These are phyloP conservation scores for Barnettozyma sucrosica DNA, from an alignment of 805 yeast genomes.

Conservation along the genomic window DNA sequence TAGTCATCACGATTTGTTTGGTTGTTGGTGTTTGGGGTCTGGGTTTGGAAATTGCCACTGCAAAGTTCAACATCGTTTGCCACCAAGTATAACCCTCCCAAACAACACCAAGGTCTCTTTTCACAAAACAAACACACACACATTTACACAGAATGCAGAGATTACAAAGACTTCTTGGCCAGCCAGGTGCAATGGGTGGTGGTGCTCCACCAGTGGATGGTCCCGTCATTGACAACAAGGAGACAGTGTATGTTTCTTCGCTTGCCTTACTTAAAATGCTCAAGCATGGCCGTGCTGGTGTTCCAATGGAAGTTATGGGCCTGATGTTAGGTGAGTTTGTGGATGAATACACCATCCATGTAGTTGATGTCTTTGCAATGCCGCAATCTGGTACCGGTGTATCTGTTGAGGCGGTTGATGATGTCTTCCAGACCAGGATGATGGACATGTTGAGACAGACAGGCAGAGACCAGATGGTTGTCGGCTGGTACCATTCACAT, in stretches of 20 bases:
- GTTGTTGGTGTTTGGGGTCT: no score
- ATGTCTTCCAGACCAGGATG: slow-evolving; percentile 97
- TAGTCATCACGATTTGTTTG: no score
- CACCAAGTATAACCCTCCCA: not conserved
- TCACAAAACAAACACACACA: not conserved
- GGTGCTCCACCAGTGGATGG: slow-evolving; percentile 55
- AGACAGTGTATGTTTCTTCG: slow-evolving; percentile 93
- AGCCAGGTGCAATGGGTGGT: slow-evolving; percentile 38
- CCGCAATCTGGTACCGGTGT: slow-evolving; percentile 99
- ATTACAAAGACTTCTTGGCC: slow-evolving; percentile 36
- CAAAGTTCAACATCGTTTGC: not conserved
- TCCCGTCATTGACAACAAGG: slow-evolving; percentile 89
- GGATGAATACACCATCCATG: slow-evolving; percentile 95
- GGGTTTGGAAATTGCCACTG: not conserved
- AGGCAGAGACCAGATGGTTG: slow-evolving; percentile 98
- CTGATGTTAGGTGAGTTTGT: slow-evolving; percentile 97
- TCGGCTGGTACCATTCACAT: slow-evolving; percentile 99
- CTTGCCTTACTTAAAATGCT: slow-evolving; percentile 93
- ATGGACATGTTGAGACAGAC: slow-evolving; percentile 99
- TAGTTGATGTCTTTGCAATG: slow-evolving; percentile 98
- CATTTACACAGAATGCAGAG: slow-evolving; percentile 31
- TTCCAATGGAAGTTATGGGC: slow-evolving; percentile 92
- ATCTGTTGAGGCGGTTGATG: slow-evolving; percentile 98
- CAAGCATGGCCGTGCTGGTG: slow-evolving; percentile 93
- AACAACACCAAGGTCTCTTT: not conserved